Percentiles rank a stretch among this genome's conserved stretches.
phyloP scores from a whole-genome alignment of 1,139 yeast genomes.

The Yueomyces sp. region DNA sequence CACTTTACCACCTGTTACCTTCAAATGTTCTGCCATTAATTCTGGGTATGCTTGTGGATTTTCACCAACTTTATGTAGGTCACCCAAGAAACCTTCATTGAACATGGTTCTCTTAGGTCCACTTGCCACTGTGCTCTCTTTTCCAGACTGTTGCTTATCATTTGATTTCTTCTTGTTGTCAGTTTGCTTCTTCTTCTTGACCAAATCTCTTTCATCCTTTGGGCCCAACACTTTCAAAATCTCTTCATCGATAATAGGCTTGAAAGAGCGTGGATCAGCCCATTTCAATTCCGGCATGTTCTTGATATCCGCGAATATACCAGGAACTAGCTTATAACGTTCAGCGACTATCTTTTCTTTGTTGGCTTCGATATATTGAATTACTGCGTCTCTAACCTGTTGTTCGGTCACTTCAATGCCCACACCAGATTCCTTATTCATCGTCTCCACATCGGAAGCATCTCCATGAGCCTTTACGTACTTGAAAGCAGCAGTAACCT shows the following conservation, averaged over 20 bases:
- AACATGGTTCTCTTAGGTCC: constrained; percentile 61
- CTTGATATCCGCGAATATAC: constrained; percentile 65
- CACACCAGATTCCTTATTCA: constrained; percentile 64
- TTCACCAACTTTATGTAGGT: constrained; percentile 88
- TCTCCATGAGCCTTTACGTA: constrained; percentile 43
- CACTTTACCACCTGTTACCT: constrained; percentile 68
- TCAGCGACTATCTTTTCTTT: constrained; percentile 48
- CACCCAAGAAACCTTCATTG: constrained; percentile 90
- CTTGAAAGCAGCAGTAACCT: constrained; percentile 70
- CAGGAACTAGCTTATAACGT: constrained; percentile 69
- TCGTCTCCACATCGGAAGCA: constrained; percentile 30
- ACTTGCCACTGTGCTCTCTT: constrained; percentile 13
- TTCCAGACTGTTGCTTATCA: constrained; percentile 13
- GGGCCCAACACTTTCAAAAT: constrained; percentile 71
- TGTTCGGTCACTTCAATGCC: constrained; percentile 62
- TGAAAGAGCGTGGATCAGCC: constrained; percentile 82
- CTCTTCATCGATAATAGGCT: constrained; percentile 73
- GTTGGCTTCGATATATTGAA: constrained; percentile 45
- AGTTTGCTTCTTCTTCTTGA: constrained; percentile 66
- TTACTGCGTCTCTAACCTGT: constrained; percentile 47
- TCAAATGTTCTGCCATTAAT: constrained; percentile 66
- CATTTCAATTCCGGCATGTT: constrained; percentile 66
- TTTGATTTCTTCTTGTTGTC: constrained; percentile 12
- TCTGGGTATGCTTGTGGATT: constrained; percentile 86
- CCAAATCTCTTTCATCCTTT: constrained; percentile 85